These are phyloP conservation scores for Lablab purpureus DNA, from an alignment of 306 rosid species.

Conservation along the genomic window DNA sequence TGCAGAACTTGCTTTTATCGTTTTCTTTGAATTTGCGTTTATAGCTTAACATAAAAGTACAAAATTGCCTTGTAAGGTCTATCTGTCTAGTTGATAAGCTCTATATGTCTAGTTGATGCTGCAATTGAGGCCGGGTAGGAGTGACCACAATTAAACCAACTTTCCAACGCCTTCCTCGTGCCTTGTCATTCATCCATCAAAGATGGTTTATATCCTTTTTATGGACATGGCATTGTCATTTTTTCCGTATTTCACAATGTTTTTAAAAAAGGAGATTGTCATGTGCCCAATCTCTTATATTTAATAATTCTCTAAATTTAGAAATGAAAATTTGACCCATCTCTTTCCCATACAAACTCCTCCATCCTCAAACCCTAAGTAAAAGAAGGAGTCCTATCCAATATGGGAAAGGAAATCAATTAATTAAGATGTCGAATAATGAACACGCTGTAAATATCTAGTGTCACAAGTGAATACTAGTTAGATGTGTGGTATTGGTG, in stretches of 20 bases:
- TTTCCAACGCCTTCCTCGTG: background rate
- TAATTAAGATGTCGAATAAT: background rate
- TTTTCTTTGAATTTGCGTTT: background rate
- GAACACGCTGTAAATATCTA: constrained; percentile 31
- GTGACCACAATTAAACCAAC: background rate
- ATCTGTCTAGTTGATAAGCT: background rate
- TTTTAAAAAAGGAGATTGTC: background rate
- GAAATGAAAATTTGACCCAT: background rate
- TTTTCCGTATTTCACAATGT: constrained; percentile 1
- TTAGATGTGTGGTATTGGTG: constrained; percentile 13
- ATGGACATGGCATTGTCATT: constrained; percentile 13
- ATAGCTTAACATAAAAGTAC: background rate
- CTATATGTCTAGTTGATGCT: background rate
- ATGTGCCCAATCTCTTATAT: constrained; percentile 20
- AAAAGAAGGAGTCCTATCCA: constrained; percentile 9
- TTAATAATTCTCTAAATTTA: constrained; percentile 16
- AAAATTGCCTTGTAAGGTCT: background rate
- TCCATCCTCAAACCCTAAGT: background rate
- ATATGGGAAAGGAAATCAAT: constrained; percentile 8
- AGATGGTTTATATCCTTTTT: no score
- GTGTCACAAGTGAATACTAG: constrained; percentile 6
- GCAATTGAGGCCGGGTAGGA: background rate
- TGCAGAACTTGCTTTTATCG: background rate
- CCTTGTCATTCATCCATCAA: no score
- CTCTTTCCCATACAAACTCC: constrained; percentile 13